A percentile compares a stretch with the other conserved stretches of the same genome.
Conservation (phyloP, 306 rosid species). For the Prosopis cineraria region DNA sequence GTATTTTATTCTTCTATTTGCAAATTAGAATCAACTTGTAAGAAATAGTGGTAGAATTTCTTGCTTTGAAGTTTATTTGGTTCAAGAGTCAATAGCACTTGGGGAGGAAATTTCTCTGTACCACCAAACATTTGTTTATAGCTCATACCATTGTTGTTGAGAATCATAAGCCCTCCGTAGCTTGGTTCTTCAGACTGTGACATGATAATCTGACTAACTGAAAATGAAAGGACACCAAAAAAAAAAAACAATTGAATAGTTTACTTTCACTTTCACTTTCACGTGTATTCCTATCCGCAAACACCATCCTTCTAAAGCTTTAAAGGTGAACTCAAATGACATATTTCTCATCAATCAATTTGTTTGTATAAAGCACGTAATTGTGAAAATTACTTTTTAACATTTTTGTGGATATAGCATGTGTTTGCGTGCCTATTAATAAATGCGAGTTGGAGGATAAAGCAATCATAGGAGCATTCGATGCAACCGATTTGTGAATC, state of each 20-base stretch:
- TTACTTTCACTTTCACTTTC: background rate
- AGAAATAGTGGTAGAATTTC: slow-evolving; percentile 34
- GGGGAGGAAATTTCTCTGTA: slow-evolving; percentile 2
- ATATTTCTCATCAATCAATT: background rate
- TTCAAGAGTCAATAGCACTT: slow-evolving; percentile 28
- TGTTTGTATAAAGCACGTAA: background rate
- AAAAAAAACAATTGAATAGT: no score
- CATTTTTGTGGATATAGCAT: no score
- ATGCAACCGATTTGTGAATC: no score
- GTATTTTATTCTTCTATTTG: slow-evolving; percentile 28
- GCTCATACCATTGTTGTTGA: slow-evolving; percentile 20
- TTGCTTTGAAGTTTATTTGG: background rate
- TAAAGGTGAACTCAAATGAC: background rate
- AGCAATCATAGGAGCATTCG: no score
- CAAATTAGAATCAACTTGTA: slow-evolving; percentile 32
- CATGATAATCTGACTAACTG: background rate
- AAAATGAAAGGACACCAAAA: background rate
- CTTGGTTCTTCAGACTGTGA: background rate
- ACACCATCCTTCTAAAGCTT: background rate
- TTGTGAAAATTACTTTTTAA: no score
- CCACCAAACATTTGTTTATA: slow-evolving; percentile 27
- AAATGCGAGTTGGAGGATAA: no score
- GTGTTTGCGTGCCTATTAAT: no score
- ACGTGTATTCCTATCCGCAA: background rate
- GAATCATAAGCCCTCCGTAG: background rate